Evolutionary conservation across 495 filamentous ascomycete genomes (phyloP).

Genomic region (Entonaema liquescens): DNA sequence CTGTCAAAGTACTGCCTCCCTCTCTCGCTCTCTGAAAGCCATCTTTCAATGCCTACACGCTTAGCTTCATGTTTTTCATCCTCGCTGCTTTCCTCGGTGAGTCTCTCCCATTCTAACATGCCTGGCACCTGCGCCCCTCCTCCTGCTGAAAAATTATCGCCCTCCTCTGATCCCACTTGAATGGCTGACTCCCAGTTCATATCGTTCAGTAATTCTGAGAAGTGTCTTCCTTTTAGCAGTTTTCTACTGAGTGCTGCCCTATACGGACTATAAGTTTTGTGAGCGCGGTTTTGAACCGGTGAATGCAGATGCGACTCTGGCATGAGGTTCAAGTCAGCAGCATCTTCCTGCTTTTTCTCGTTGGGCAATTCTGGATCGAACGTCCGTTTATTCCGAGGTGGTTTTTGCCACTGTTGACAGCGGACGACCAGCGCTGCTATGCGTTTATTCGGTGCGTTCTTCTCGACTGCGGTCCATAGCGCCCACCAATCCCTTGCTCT

Average conservation of each 20-base stretch:
- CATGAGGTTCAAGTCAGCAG: neutral
- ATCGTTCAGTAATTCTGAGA: constrained; percentile 20
- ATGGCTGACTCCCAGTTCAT: constrained; percentile 21
- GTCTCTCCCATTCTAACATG: neutral
- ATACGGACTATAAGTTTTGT: neutral
- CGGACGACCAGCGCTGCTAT: constrained; percentile 19
- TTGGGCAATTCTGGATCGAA: constrained; percentile 6
- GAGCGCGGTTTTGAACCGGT: neutral
- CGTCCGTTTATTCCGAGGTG: constrained; percentile 12
- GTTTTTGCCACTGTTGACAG: constrained; percentile 31
- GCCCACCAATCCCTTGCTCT: constrained; percentile 42
- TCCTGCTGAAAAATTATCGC: neutral
- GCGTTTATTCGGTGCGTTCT: constrained; percentile 5
- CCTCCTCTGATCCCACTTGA: constrained; percentile 17
- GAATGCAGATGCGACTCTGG: constrained; percentile 2
- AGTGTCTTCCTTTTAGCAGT: constrained; percentile 20
- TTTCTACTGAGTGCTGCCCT: constrained; percentile 20
- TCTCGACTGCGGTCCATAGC: constrained; percentile 37
- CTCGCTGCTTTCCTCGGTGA: neutral
- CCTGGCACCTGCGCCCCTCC: neutral
- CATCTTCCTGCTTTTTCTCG: neutral
- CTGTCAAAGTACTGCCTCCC: constrained; percentile 13
- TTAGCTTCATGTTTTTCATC: neutral
- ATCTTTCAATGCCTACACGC: constrained; percentile 25
- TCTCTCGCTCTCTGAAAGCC: constrained; percentile 29